Evolutionary conservation across 2,329 filamentous ascomycete species (phyloP), one percentile per base, ranked within the genome.

Genomic region (Sporothrix curviconia): DNA sequence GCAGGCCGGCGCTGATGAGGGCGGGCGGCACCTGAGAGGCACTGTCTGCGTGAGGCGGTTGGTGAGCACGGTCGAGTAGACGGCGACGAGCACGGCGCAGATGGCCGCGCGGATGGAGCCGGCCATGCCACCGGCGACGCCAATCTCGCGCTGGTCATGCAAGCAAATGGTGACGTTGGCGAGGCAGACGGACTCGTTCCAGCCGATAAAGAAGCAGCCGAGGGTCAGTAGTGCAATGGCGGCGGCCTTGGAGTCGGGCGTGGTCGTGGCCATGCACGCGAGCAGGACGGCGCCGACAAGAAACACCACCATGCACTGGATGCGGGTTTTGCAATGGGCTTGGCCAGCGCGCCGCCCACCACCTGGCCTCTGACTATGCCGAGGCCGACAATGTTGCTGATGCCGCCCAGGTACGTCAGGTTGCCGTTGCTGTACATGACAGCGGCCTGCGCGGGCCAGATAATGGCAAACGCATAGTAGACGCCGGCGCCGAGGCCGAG

Each of bases 391-490:
- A 66, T 64, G 7, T 63, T 66, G 1, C 64, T 61, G 24, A 66
- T 63, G 63, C 64, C 65, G 4, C 61, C 61, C 12, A 59, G 62
- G 56, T 67, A 64, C 2, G 61, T 54, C 36, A 63, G 50, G 15
- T 53, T 55, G 2, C 40, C 58, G 60, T 66, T 63, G 3, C 64
- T 57, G 58, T 70, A 71, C 40, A 72, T 55, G 15, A 69, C 65
- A n/a, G 64, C 64, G 1, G 69, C 65, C 66, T 70, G 70, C 15
- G 62, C 61, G 1, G 71, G 70, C 70, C 70, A 73, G 14, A 72
- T 64, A n/a, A 72, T 68, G 25, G 69, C 70, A 43, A 72, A 68
- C 40, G 67, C 70, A 58, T 72, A 72, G 64, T 72, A 72, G 12
- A 71, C 67, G 30, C 66, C 68, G 15, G 70, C 70, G 9, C 67